Evolutionary conservation across 1,284 basidiomycete species (phyloP), one percentile per base, ranked within the genome.

Genomic region (Cryptococcus amylolentus): DNA sequence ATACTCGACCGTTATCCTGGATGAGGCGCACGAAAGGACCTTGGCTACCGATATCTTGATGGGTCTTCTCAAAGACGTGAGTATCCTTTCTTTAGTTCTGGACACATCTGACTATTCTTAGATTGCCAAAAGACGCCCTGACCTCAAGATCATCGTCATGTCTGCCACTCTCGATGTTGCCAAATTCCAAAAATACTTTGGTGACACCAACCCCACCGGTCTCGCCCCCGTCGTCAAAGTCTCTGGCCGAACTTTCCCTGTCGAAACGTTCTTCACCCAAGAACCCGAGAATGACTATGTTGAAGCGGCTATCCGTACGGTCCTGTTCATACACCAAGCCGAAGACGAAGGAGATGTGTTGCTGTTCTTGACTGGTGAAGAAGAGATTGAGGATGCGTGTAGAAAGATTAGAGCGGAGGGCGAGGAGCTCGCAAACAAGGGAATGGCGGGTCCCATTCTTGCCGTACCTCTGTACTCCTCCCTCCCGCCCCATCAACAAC

Each of bases 101-200:
- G 48, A 5, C 9, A 23, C 31, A 6, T 38, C 13, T 49, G 46
- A 38, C 0, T 5, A 5, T 31, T 28, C 31, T 86, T 69, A 81
- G 61, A 85, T 98, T 16, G 88, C 88, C 2, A 87, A 86, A 70
- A 84, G 85, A 59, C 86, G 96, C 43, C 68, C 84, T 1, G 95
- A 98, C 72, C 85, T 99, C 65, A 98, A 98, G 80, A 88, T 98
- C 70, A 93, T 99, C 58, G 83, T 99, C 81, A 98, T 98, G 96
- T 93, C 89, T 44, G 96, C 96, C 38, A 99, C 96, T 1, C 86
- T 99, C 37, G 95, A 98, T 70, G 91, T 95, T 0, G 83, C 88
- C 71, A 98, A 98, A 77, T 98, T 98, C 79, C 91, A 95, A 75
- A 90, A 87, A 69, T 98, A 98, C 81, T 98, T 98, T 74, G 86